Base-by-base conservation (phyloP, 1,139 yeast species). In the Yamadazyma blattariae region DNA sequence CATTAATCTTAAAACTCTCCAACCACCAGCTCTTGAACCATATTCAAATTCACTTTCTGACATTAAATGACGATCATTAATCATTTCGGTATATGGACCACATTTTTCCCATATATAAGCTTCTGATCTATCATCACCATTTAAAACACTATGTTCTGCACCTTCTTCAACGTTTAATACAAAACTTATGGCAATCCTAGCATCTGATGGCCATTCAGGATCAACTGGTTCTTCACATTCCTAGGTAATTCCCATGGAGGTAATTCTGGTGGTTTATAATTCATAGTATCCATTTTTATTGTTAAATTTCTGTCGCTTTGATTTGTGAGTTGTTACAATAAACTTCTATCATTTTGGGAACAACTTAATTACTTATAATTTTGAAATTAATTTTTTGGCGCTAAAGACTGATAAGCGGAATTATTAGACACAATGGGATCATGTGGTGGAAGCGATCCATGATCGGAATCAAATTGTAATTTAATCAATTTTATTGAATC, bases 51-150 rank as follows among this genome's bases (percentile, higher is more conserved):
- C 49, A 26, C 58, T 44, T 46, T 61, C 67, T 34, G 51, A 42
- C 41, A 45, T 44, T 15, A 48, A 39, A 27, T 46, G 46, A 22
- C 58, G 36, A 3, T 33, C 45, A 12, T 27, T 24, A 15, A 35
- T 31, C 28, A 35, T 35, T 31, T 39, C 45, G 8, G 45, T 41
- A 12, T 49, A 37, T 12, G 44, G 33, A 15, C 47, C 48, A 32
- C 52, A 40, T 26, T 48, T 50, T 37, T 57, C 63, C 59, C 61
- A 56, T 28, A 54, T 44, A 26, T 52, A 52, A n/a, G 51, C 50
- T 37, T 57, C 63, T 5, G 47, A 43, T 13, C 36, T 18, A 28
- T 38, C 44, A 30, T 44, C 48, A 2, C 48, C 48, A 37, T 44
- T 36, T 23, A 35, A 36, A 17, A 44, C 33, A 17, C 38, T 36